phyloP scores from a whole-genome alignment of 1,139 yeast species.

The Petasospora fabianii region DNA sequence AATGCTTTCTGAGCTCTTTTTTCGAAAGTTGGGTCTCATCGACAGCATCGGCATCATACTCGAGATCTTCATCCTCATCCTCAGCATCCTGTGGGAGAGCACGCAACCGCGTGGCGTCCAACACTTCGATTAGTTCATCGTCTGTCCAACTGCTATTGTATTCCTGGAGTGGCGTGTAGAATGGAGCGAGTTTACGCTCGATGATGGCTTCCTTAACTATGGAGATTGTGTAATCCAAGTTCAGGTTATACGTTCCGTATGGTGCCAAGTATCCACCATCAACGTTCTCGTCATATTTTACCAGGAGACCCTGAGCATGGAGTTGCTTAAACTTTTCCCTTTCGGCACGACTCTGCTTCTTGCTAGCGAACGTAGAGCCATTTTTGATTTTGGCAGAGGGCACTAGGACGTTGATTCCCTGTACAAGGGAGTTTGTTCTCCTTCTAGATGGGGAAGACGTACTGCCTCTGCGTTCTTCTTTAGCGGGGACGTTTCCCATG shows the following conservation, averaged over 20 bases:
- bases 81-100: conserved; percentile 52
- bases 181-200: conserved; percentile 77
- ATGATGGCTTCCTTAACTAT: conserved; percentile 66
- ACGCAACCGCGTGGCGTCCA: conserved; percentile 55
- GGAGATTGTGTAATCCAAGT: conserved; percentile 68
- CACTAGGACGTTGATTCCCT: conserved; percentile 12
- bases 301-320: conserved; percentile 55
- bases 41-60: conserved; percentile 32
- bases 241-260: conserved; percentile 75
- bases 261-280: conserved; percentile 87
- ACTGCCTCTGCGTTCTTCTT: conserved; percentile 42
- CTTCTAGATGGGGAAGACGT: conserved; percentile 27
- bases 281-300: conserved; percentile 55
- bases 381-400: conserved; percentile 40
- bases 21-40: conserved; percentile 42
- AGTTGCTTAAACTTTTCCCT: conserved; percentile 48
- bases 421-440: conserved; percentile 22
- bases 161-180: conserved; percentile 85
- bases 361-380: conserved; percentile 37
- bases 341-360: conserved; percentile 37
- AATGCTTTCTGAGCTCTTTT: conserved; percentile 44
- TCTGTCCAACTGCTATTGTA: conserved; percentile 74
- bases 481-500: conserved; percentile 63
- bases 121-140: conserved; percentile 56
- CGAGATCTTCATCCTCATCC: conserved; percentile 52